Evolutionary conservation across 2,329 filamentous ascomycete genomes (phyloP), one percentile per base, ranked within the genome.

Genomic region (Karstenula rhodostoma): DNA sequence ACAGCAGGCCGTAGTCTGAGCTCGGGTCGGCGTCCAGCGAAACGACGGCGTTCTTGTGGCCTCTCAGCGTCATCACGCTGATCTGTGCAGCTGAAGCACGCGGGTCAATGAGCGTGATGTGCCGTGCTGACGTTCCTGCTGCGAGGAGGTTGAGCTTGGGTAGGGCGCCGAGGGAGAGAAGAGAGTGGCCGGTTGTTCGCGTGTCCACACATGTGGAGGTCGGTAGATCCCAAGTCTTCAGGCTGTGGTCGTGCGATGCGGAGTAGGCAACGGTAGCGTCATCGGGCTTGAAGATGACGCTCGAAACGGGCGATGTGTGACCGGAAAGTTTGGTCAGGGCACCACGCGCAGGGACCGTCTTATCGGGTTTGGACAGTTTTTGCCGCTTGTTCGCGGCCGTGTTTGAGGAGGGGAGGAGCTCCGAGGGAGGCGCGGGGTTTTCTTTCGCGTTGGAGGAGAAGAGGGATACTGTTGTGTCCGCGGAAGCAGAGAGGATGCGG

Each of bases 31-130:
- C 80, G 13, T 85, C 83, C 42, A 90, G 79, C n/a, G 81, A 80
- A 2, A 87, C 85, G 12, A 90, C 85, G 7, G 84, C 84, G 81
- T 97, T 97, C 61, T 88, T 88, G 80, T 98, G 94, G 0, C 94
- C 94, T 35, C 93, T 87, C 22, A 97, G 86, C n/a, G 93, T 97
- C 88, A 97, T 92, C 43, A 93, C 92, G 12, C 90, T 88, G 25
- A 94, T 91, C 1, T 89, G 86, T 1, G 88, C 86, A 3, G 93
- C 90, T 3, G 89, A 90, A 32, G 87, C 90, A 56, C 95, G 88
- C 3, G 94, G 94, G 77, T 99, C 95, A 67, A 98, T 87, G n/a
- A 99, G 85, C 0, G 93, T 94, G 74, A 99, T 91, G 80, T 96
- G 92, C 58, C 93, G 86, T 23, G 92, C 92, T 17, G 90, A 90